A percentile compares a stretch with the other conserved stretches of the same genome.
phyloP scores from a whole-genome alignment of 1,284 basidiomycete species.

The Peniophora sp. region DNA sequence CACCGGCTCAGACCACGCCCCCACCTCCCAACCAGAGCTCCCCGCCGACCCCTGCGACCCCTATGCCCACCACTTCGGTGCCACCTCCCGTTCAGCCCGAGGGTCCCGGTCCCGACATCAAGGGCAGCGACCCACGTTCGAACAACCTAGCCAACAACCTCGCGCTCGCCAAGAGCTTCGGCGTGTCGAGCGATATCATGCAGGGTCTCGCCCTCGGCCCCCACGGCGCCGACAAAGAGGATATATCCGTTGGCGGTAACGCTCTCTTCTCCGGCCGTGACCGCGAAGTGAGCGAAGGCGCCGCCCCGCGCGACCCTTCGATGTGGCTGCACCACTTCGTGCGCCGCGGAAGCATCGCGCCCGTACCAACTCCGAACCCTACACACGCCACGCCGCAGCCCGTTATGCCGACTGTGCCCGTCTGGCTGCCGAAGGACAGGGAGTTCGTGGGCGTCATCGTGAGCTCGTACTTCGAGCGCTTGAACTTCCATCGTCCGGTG shows the following conservation, averaged over 20 bases:
- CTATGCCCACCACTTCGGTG: background rate
- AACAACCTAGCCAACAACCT: slow-evolving; percentile 69
- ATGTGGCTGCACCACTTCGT: slow-evolving; percentile 51
- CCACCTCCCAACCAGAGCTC: slow-evolving; percentile 22
- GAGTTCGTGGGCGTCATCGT: slow-evolving; percentile 53
- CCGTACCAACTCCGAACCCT: slow-evolving; percentile 9
- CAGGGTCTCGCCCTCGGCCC: slow-evolving; percentile 48
- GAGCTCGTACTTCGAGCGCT: slow-evolving; percentile 62
- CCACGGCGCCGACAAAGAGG: slow-evolving; percentile 49
- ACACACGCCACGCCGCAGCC: slow-evolving; percentile 22
- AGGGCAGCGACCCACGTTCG: slow-evolving; percentile 66
- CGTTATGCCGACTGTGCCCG: slow-evolving; percentile 29
- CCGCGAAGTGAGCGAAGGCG: slow-evolving; percentile 42
- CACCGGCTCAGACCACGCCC: slow-evolving; percentile 21
- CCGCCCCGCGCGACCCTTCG: slow-evolving; percentile 49
- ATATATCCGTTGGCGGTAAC: slow-evolving; percentile 64
- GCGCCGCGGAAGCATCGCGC: slow-evolving; percentile 32
- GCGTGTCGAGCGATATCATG: slow-evolving; percentile 63
- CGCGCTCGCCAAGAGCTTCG: slow-evolving; percentile 70
- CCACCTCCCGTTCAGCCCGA: slow-evolving; percentile 8
- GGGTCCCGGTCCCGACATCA: slow-evolving; percentile 33
- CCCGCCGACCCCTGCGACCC: slow-evolving; percentile 18
- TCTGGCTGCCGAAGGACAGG: slow-evolving; percentile 72
- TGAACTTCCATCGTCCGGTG: slow-evolving; percentile 73
- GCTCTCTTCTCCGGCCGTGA: slow-evolving; percentile 64